phyloP scores from a whole-genome alignment of 2,329 filamentous ascomycete species.

The Fusarium sp. region DNA sequence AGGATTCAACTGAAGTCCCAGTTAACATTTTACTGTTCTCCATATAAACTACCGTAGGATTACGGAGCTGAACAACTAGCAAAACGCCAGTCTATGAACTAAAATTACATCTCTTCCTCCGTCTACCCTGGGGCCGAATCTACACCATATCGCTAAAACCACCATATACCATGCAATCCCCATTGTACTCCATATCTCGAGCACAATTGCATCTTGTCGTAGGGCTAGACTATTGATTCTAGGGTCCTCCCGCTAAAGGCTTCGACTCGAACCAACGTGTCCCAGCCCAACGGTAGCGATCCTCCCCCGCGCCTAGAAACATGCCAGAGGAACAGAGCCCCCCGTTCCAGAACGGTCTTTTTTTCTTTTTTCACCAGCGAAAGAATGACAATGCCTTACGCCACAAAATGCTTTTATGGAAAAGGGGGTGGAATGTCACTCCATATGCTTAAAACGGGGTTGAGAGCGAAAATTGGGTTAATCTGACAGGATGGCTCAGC shows the following conservation, averaged over 20 bases:
- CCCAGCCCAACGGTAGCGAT: neutral
- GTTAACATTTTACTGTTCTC: neutral
- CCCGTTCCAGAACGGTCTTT: conserved; percentile 8
- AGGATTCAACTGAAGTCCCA: neutral
- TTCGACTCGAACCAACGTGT: neutral
- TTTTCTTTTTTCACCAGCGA: neutral
- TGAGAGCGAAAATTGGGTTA: neutral
- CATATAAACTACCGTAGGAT: neutral
- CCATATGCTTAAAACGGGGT: conserved; percentile 29
- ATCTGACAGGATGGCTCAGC: neutral
- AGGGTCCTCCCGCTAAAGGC: neutral
- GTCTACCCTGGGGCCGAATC: neutral
- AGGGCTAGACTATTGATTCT: neutral
- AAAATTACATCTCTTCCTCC: neutral
- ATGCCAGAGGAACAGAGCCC: neutral
- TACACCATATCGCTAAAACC: neutral
- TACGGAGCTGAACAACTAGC: neutral
- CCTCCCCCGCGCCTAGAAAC: neutral
- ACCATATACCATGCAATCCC: neutral
- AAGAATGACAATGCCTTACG: neutral
- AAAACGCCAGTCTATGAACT: neutral
- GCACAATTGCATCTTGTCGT: neutral
- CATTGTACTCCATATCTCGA: neutral
- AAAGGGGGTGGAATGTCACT: conserved; percentile 4
- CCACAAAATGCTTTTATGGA: conserved; percentile 1